A percentile compares a stretch with the other conserved stretches of the same genome.
phyloP scores from a whole-genome alignment of 768 basidiomycete species.

The Suillus weaverae region DNA sequence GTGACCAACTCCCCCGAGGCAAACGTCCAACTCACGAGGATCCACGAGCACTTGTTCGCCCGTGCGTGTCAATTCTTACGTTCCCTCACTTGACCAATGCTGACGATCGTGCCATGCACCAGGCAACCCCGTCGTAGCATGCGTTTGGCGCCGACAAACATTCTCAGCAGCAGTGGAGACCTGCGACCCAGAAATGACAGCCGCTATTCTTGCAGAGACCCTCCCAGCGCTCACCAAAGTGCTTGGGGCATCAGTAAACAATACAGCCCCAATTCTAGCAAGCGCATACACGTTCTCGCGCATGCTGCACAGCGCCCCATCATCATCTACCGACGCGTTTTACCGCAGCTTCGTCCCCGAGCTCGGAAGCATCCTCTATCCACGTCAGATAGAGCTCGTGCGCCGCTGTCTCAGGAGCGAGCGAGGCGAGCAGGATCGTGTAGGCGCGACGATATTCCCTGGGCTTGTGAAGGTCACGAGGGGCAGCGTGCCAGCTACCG shows the following conservation, averaged over 20 bases:
- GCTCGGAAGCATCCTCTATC: constrained; percentile 69
- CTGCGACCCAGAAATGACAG: constrained; percentile 69
- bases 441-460: constrained; percentile 85
- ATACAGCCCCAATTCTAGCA: constrained; percentile 61
- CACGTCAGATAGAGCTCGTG: constrained; percentile 80
- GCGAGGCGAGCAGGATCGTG: constrained; percentile 66
- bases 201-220: constrained; percentile 67
- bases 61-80: constrained; percentile 44
- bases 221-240: constrained; percentile 62
- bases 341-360: constrained; percentile 89
- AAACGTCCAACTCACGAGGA: constrained; percentile 79
- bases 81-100: not conserved
- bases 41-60: constrained; percentile 86
- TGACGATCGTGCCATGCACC: constrained; percentile 6
- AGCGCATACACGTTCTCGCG: constrained; percentile 79
- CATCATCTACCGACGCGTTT: constrained; percentile 62
- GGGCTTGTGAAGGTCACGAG: constrained; percentile 80
- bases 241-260: constrained; percentile 43
- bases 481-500: constrained; percentile 35
- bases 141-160: constrained; percentile 88
- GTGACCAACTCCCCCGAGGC: constrained; percentile 85
- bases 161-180: constrained; percentile 84
- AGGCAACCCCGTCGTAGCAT: constrained; percentile 88
- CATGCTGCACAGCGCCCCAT: constrained; percentile 77
- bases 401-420: constrained; percentile 81